A percentile compares a stretch with the other conserved stretches of the same genome.
Conservation (phyloP, 257 asterid species). For the Anisodus acutangulus region DNA sequence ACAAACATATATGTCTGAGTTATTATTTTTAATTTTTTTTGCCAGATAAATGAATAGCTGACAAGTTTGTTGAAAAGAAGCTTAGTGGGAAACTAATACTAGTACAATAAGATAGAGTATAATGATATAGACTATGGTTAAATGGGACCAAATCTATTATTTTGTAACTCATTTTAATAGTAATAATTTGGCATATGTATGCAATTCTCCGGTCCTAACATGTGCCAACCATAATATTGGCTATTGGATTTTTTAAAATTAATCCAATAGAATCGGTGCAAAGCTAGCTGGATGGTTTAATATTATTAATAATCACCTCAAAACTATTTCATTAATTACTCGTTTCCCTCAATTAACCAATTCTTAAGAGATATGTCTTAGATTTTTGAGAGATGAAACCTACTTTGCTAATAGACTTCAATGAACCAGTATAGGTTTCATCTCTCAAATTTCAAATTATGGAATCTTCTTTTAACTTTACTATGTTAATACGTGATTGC, state of each 20-base stretch:
- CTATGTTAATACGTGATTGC: too few species aligned
- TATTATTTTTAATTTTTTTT: too few species aligned
- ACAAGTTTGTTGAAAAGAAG: background rate
- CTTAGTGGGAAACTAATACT: background rate
- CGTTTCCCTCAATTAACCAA: background rate
- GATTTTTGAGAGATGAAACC: too few species aligned
- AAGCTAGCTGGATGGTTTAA: background rate
- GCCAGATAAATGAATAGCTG: background rate
- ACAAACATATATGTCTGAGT: too few species aligned
- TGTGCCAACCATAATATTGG: background rate
- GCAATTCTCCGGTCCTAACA: background rate
- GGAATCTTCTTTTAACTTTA: too few species aligned
- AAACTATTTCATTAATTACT: background rate
- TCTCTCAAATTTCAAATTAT: too few species aligned
- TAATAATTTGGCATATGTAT: background rate
- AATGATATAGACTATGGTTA: background rate
- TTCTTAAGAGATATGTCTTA: too few species aligned
- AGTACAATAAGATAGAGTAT: background rate
- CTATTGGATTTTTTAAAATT: background rate
- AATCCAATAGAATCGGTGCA: constrained; percentile 16
- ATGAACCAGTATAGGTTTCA: too few species aligned
- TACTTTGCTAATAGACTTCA: too few species aligned
- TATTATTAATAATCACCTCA: background rate
- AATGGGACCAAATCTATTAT: constrained; percentile 11
- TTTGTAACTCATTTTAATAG: background rate